These are phyloP conservation scores for Populus trichocarpa DNA, from an alignment of 441 rosid species.

Conservation along the genomic window DNA sequence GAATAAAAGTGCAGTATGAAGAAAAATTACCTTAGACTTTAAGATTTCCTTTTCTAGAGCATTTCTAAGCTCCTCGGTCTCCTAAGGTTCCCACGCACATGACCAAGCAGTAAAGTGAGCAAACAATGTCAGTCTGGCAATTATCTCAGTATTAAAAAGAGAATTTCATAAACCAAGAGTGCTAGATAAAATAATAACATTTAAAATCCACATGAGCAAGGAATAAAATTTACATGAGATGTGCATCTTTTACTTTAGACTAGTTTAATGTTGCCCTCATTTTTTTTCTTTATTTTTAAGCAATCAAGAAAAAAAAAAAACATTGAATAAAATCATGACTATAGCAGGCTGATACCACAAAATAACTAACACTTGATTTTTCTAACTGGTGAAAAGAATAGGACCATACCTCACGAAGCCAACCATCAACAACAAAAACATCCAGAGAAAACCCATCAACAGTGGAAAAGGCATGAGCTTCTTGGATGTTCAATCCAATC, in stretches of 20 bases:
- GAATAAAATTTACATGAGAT: not conserved
- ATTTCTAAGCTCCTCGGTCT: slow-evolving; percentile 64
- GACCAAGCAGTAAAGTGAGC: slow-evolving; percentile 19
- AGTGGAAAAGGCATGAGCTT: slow-evolving; percentile 94
- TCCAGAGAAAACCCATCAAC: slow-evolving; percentile 86
- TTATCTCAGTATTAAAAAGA: slow-evolving; percentile 4
- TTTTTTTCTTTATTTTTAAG: too few relatives aligned
- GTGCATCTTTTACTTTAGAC: not conserved
- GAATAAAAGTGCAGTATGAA: not conserved
- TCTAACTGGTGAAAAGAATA: not conserved
- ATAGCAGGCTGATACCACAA: not conserved
- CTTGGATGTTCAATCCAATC: slow-evolving; percentile 86
- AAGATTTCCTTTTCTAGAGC: slow-evolving; percentile 65
- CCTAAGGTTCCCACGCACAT: slow-evolving; percentile 42
- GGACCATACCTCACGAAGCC: slow-evolving; percentile 72
- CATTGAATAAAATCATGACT: not conserved
- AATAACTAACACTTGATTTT: not conserved
- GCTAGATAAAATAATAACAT: not conserved
- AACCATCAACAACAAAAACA: slow-evolving; percentile 96
- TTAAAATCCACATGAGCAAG: not conserved
- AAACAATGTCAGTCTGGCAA: not conserved
- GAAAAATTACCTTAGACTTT: slow-evolving; percentile 65
- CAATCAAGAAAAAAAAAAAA: not conserved
- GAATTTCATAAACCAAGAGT: not conserved
- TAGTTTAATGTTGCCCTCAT: not conserved